These are phyloP conservation scores for Tephrocybe sp. DNA, from an alignment of 768 basidiomycete genomes.

Conservation along the genomic window DNA sequence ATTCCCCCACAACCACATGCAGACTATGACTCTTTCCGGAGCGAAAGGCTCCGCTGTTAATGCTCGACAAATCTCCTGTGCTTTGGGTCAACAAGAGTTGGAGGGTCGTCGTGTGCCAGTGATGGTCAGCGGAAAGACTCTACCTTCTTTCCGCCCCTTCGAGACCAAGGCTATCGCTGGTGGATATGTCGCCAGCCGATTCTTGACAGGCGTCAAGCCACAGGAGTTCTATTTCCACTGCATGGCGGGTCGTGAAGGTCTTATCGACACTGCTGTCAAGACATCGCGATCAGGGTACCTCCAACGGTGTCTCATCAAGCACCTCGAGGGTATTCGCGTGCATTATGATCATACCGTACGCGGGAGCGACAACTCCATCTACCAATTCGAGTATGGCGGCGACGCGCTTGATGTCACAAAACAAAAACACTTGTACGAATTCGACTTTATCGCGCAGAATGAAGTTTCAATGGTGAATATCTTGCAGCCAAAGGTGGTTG, in stretches of 20 bases:
- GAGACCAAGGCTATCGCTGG: conserved; percentile 98
- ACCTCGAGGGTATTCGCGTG: conserved; percentile 92
- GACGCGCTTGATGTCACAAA: conserved; percentile 96
- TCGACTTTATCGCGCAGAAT: conserved; percentile 92
- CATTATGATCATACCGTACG: conserved; percentile 99
- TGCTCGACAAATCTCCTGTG: conserved; percentile 96
- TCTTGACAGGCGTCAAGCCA: conserved; percentile 96
- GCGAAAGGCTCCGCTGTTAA: conserved; percentile 98
- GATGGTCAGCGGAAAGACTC: conserved; percentile 98
- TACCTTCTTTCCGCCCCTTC: conserved; percentile 95
- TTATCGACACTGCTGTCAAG: conserved; percentile 99
- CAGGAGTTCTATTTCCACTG: conserved; percentile 99
- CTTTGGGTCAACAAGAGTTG: conserved; percentile 94
- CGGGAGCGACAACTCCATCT: conserved; percentile 88
- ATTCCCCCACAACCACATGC: conserved; percentile 99
- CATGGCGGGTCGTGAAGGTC: conserved; percentile 98
- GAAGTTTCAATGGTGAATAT: conserved; percentile 72
- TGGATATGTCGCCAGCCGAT: conserved; percentile 96
- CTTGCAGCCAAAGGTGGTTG: conserved; percentile 58
- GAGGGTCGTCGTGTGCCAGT: conserved; percentile 98
- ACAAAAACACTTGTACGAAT: conserved; percentile 92
- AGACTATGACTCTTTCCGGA: conserved; percentile 96
- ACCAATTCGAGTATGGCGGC: conserved; percentile 97
- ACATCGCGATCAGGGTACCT: conserved; percentile 98
- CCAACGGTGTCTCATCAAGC: conserved; percentile 97